These are phyloP conservation scores for Pseudofabraea citricarpa DNA, from an alignment of 2,329 filamentous ascomycete species.

Conservation along the genomic window DNA sequence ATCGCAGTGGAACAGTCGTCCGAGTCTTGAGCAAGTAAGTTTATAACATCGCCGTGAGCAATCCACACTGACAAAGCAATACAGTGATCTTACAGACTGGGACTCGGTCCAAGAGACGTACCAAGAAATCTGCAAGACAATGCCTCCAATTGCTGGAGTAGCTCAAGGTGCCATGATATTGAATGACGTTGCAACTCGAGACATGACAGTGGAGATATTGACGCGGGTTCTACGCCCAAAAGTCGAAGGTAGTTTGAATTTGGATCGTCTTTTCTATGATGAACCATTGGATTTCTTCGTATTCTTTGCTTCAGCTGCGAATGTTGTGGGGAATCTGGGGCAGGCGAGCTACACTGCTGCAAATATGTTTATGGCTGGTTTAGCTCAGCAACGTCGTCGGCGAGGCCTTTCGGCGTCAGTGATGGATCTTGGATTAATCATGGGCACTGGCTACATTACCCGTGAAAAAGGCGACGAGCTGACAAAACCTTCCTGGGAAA, in stretches of 20 bases:
- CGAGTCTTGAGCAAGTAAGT: background rate
- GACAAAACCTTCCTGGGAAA: no score
- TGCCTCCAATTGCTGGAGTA: slow-evolving; percentile 32
- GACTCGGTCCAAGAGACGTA: slow-evolving; percentile 17
- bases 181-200: slow-evolving; percentile 26
- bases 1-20: background rate
- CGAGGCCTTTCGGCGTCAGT: background rate
- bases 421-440: background rate
- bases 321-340: slow-evolving; percentile 23
- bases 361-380: slow-evolving; percentile 24
- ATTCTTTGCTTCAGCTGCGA: slow-evolving; percentile 24
- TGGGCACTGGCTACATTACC: background rate
- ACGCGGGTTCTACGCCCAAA: slow-evolving; percentile 25
- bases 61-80: background rate
- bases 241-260: slow-evolving; percentile 23
- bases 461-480: background rate
- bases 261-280: slow-evolving; percentile 25
- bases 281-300: slow-evolving; percentile 30
- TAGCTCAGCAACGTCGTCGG: background rate
- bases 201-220: slow-evolving; percentile 20
- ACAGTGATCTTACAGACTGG: slow-evolving; percentile 18
- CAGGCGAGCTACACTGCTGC: slow-evolving; percentile 41
- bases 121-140: slow-evolving; percentile 6
- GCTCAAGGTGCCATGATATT: slow-evolving; percentile 39
- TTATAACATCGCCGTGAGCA: background rate